Percentiles rank a stretch among this genome's conserved stretches.
These are phyloP conservation scores for Eucalyptus virginea DNA, from an alignment of 345 rosid species.

Conservation along the genomic window DNA sequence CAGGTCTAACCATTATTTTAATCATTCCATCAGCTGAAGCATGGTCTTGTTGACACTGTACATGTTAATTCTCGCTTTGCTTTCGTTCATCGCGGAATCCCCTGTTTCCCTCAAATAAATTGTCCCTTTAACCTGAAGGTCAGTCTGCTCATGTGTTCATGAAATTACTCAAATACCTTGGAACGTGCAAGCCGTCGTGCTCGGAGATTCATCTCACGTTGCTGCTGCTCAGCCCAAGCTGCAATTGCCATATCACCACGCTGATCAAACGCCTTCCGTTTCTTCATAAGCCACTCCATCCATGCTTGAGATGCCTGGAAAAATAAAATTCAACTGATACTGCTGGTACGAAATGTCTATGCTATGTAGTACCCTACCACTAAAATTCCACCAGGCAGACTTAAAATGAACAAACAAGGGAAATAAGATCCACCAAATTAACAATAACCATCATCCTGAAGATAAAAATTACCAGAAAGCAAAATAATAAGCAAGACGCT, in stretches of 20 bases:
- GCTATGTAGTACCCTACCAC: not conserved
- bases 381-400: not conserved
- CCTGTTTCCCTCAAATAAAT: not conserved
- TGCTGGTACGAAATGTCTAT: not conserved
- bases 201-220: constrained; percentile 71
- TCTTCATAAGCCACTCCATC: constrained; percentile 94
- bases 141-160: not conserved
- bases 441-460: not conserved
- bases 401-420: not conserved
- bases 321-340: not conserved
- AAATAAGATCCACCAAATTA: not conserved
- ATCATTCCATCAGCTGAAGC: not conserved
- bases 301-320: constrained; percentile 92
- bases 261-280: constrained; percentile 90
- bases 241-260: constrained; percentile 90
- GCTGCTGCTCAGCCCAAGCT: constrained; percentile 99
- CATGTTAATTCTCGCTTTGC: not conserved
- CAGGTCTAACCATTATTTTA: not conserved
- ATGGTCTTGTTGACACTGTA: not conserved
- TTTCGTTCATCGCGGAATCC: not conserved
- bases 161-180: constrained; percentile 32
- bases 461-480: not conserved
- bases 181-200: constrained; percentile 84
- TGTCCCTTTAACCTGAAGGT: not conserved
- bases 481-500: not conserved